Evolutionary conservation across 306 rosid genomes (phyloP).

Genomic region (Prunus dulcis): DNA sequence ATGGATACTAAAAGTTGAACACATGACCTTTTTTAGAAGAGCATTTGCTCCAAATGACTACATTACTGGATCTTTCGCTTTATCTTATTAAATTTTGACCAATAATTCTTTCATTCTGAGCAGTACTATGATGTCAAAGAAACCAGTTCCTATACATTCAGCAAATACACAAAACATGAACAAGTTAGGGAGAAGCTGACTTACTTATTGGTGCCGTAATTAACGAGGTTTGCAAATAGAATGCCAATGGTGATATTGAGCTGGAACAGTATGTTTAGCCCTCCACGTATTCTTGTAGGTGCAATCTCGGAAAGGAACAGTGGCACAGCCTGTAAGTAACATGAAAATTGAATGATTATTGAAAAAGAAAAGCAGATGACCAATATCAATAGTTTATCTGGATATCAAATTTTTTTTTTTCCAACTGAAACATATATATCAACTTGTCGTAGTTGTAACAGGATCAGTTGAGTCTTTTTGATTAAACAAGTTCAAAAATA

Average conservation of each 20-base stretch:
- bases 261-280: conserved; percentile 75
- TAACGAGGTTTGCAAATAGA: conserved; percentile 78
- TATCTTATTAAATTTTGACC: no score
- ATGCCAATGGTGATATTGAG: conserved; percentile 80
- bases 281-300: conserved; percentile 94
- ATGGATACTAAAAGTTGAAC: no score
- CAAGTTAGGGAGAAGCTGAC: background rate
- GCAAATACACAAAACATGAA: background rate
- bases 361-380: background rate
- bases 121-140: no score
- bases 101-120: no score
- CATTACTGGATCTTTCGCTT: no score
- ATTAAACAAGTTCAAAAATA: background rate
- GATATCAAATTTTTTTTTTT: background rate
- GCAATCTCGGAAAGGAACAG: conserved; percentile 89
- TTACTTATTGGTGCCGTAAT: conserved; percentile 72
- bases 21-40: no score
- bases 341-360: background rate
- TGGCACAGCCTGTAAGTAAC: conserved; percentile 73
- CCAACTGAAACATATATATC: no score
- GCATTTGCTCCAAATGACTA: no score
- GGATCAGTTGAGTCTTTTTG: no score
- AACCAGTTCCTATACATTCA: no score
- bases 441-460: no score
- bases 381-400: background rate